phyloP scores from a whole-genome alignment of 495 filamentous ascomycete genomes.

The Neurospora tetrasperma region DNA sequence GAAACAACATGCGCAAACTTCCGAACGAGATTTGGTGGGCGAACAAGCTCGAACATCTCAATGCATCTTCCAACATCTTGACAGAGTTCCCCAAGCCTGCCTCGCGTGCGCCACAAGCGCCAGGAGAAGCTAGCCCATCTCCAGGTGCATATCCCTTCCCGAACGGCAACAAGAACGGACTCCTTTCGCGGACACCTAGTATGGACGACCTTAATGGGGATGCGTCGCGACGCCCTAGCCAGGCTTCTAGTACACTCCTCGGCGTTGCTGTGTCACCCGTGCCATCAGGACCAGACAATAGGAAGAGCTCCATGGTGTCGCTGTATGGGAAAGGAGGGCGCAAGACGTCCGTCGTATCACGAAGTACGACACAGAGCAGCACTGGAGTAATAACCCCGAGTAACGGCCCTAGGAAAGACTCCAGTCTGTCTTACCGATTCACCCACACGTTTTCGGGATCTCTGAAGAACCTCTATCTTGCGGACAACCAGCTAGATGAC shows the following conservation, averaged over 20 bases:
- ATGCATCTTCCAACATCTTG: constrained; percentile 89
- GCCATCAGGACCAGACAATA: constrained; percentile 44
- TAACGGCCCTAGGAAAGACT: constrained; percentile 65
- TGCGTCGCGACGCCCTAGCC: constrained; percentile 74
- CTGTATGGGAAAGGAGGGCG: constrained; percentile 62
- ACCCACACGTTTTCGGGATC: constrained; percentile 78
- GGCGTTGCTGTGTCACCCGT: constrained; percentile 64
- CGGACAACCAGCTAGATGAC: constrained; percentile 87
- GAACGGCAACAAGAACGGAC: constrained; percentile 36
- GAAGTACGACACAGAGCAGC: constrained; percentile 36
- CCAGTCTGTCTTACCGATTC: constrained; percentile 61
- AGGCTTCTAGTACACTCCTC: constrained; percentile 64
- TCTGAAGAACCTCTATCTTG: constrained; percentile 72
- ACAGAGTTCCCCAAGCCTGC: constrained; percentile 80
- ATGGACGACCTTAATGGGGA: constrained; percentile 67
- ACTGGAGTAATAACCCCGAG: constrained; percentile 45
- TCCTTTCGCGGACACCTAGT: constrained; percentile 49
- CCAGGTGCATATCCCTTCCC: constrained; percentile 10
- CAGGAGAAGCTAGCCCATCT: constrained; percentile 31
- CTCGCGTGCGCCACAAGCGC: constrained; percentile 48
- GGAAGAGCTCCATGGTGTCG: constrained; percentile 71
- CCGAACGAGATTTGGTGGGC: constrained; percentile 93
- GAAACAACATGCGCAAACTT: constrained; percentile 81
- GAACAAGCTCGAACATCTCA: constrained; percentile 76
- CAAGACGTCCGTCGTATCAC: constrained; percentile 77